A percentile compares a stretch with the other conserved stretches of the same genome.
phyloP scores from a whole-genome alignment of 257 asterid genomes.

The Striga asiatica region DNA sequence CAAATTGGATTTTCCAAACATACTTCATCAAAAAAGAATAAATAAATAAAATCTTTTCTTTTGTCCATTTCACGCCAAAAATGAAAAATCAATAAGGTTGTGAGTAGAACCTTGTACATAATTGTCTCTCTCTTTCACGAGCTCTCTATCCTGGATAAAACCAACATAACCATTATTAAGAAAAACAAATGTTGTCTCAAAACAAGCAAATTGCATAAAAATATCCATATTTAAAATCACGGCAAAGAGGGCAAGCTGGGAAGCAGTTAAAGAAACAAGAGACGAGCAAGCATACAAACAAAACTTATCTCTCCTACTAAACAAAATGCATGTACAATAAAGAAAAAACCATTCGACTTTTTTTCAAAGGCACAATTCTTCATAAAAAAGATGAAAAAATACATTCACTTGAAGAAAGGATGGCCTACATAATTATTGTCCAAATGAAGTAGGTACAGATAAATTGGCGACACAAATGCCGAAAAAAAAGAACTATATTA shows the following conservation, averaged over 20 bases:
- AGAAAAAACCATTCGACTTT: slow-evolving; percentile 30
- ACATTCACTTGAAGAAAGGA: slow-evolving; percentile 2
- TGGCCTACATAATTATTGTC: slow-evolving; percentile 16
- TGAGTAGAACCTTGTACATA: slow-evolving; percentile 42
- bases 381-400: slow-evolving; percentile 4
- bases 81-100: slow-evolving; percentile 21
- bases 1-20: slow-evolving; percentile 8
- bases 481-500: slow-evolving; percentile 7
- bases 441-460: slow-evolving; percentile 19
- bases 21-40: neutral
- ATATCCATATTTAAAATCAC: slow-evolving; percentile 14
- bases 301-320: slow-evolving; percentile 3
- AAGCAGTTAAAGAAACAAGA: slow-evolving; percentile 23
- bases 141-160: slow-evolving; percentile 57
- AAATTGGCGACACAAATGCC: slow-evolving; percentile 7
- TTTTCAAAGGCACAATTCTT: slow-evolving; percentile 21
- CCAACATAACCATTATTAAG: slow-evolving; percentile 16
- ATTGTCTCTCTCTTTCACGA: slow-evolving; percentile 58
- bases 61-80: neutral
- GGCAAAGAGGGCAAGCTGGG: slow-evolving; percentile 14
- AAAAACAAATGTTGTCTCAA: neutral
- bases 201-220: slow-evolving; percentile 11
- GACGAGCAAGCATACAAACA: slow-evolving; percentile 19
- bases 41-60: neutral
- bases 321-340: slow-evolving; percentile 21